Evolutionary conservation across 768 basidiomycete genomes (phyloP), one percentile per base, ranked within the genome.

Genomic region (Neoboletus magnificus): DNA sequence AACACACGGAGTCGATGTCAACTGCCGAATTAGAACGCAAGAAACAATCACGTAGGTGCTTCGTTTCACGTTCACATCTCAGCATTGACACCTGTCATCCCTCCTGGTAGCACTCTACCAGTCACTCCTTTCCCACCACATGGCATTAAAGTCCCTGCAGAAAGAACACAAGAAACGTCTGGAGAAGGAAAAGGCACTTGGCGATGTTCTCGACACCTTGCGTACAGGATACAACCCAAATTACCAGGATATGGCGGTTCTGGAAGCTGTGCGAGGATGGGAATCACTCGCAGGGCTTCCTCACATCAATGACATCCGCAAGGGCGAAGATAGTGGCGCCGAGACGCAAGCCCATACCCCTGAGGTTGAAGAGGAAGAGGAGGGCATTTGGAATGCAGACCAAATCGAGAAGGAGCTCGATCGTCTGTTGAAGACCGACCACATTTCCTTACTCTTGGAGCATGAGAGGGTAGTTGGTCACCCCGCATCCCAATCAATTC

Each of bases 231-330:
- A 97, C 75, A 99, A 99, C 70, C 96, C 96, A 16, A 99, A 99
- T 71, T 98, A 98, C 73, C 95, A 98, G 69, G 96, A 99, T 68
- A 98, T 99, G 96, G 94, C 93, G 2, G 96, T 98, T 46, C 82
- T 97, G 29, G 95, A 96, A 62, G 95, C 96, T 18, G 94, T 98
- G 16, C 85, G 93, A 45, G 95, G 94, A 15, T 98, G 91, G 86
- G 91, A 93, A 67, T 85, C 80, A 41, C 77, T 85, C 9, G 84
- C 87, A 13, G 80, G 81, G 1, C 71, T 89, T 20, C 85, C 85
- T 2, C 87, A 87, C 54, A 86, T 89, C 66, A 85, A 86, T 58
- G 86, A 89, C 46, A 79, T 81, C 9, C 80, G 76, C 27, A 84
- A 84, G 62, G 80, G 62, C 18, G 66, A 78, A 9, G 73, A 74